Percentiles rank a stretch among this genome's conserved stretches.
These are phyloP conservation scores for Aspergillus aculeatinus DNA, from an alignment of 2,329 filamentous ascomycete species.

Conservation along the genomic window DNA sequence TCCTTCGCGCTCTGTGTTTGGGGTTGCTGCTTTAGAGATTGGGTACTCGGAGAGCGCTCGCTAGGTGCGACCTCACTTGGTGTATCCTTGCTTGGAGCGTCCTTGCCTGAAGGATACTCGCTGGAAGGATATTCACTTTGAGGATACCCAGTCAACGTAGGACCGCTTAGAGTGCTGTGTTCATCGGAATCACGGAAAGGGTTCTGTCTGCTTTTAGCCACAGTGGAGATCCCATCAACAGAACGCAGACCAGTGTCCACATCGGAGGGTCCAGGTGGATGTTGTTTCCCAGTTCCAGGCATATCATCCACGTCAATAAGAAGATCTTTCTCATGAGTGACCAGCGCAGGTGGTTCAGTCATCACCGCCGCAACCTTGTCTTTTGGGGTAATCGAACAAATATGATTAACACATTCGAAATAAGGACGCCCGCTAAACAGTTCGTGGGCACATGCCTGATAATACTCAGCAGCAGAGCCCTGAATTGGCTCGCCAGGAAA, in stretches of 20 bases:
- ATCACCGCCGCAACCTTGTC: constrained; percentile 18
- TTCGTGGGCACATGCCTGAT: constrained; percentile 48
- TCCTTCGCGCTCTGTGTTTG: neutral
- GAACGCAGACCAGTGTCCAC: constrained; percentile 7
- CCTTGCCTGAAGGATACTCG: neutral
- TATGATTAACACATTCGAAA: constrained; percentile 47
- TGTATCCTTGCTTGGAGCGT: neutral
- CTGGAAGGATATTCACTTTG: neutral
- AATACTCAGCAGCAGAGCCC: constrained; percentile 43
- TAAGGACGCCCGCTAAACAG: constrained; percentile 42
- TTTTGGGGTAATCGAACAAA: constrained; percentile 39
- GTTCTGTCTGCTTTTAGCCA: neutral
- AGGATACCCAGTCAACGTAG: neutral
- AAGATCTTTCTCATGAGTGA: constrained; percentile 1
- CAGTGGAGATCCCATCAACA: constrained; percentile 3
- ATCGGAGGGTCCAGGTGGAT: neutral
- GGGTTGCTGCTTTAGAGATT: neutral
- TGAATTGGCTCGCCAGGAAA: constrained; percentile 29
- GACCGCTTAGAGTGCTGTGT: neutral
- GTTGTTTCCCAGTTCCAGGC: constrained; percentile 1
- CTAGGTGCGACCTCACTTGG: neutral
- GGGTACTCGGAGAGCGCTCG: neutral
- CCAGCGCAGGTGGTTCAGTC: neutral
- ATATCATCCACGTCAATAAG: constrained; percentile 25
- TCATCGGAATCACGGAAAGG: neutral